Conservation (phyloP, 2,329 filamentous ascomycete species). For the Dactylella cylindrospora region DNA sequence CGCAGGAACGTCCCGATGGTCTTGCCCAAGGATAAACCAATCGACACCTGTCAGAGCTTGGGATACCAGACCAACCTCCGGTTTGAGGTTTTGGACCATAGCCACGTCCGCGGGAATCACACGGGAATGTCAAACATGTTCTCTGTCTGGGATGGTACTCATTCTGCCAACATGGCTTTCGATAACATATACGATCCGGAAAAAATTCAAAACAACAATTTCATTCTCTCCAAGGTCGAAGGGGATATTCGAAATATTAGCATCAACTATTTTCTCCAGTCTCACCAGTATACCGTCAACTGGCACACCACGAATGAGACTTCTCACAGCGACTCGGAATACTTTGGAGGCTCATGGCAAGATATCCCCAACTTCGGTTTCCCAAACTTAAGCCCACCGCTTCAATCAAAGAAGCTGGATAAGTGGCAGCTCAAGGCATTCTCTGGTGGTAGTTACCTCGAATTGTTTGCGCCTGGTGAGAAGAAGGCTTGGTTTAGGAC, state of each 20-base stretch:
- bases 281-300: slow-evolving; percentile 31
- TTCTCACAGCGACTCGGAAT: slow-evolving; percentile 2
- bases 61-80: slow-evolving; percentile 28
- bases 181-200: slow-evolving; percentile 33
- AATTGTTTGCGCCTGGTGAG: slow-evolving; percentile 21
- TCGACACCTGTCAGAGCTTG: slow-evolving; percentile 23
- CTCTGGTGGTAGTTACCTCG: slow-evolving; percentile 23
- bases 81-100: slow-evolving; percentile 36
- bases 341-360: slow-evolving; percentile 36
- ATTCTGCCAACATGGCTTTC: slow-evolving; percentile 10
- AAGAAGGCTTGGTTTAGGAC: slow-evolving; percentile 29
- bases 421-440: slow-evolving; percentile 35
- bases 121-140: slow-evolving; percentile 16
- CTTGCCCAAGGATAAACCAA: background rate
- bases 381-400: slow-evolving; percentile 18
- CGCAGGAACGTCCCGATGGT: slow-evolving; percentile 19
- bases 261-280: slow-evolving; percentile 26
- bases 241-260: slow-evolving; percentile 23
- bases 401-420: slow-evolving; percentile 20
- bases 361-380: slow-evolving; percentile 14
- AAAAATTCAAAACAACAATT: slow-evolving; percentile 22
- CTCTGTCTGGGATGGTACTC: slow-evolving; percentile 16
- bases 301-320: slow-evolving; percentile 26
- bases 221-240: slow-evolving; percentile 12
- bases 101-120: slow-evolving; percentile 24